A percentile compares a stretch with the other conserved stretches of the same genome.
Conservation (phyloP, 129 eudicot species). For the Gnaphalium uliginosum region DNA sequence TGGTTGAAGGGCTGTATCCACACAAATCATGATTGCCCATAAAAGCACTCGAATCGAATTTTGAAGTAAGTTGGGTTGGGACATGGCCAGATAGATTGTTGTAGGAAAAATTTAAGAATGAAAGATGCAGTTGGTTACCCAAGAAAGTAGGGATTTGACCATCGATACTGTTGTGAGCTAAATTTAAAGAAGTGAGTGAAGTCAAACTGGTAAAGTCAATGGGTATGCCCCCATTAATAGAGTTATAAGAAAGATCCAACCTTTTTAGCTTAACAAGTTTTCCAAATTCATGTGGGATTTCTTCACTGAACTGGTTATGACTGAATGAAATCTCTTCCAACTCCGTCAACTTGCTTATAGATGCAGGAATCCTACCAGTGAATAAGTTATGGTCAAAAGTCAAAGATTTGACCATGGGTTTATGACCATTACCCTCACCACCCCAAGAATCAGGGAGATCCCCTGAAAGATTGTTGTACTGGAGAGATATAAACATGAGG, state of each 20-base stretch:
- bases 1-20: conserved; percentile 58
- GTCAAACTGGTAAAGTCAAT: conserved; percentile 44
- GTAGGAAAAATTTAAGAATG: conserved; percentile 72
- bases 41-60: conserved; percentile 65
- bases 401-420: conserved; percentile 41
- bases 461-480: conserved; percentile 72
- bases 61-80: conserved; percentile 51
- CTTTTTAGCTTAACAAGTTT: conserved; percentile 50
- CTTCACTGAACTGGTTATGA: conserved; percentile 52
- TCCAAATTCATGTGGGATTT: conserved; percentile 51
- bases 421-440: conserved; percentile 31
- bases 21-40: conserved; percentile 71
- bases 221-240: conserved; percentile 66
- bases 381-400: conserved; percentile 62
- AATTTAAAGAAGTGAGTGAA: conserved; percentile 41
- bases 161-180: conserved; percentile 55
- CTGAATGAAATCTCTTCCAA: conserved; percentile 52
- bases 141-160: conserved; percentile 69
- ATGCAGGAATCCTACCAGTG: conserved; percentile 48
- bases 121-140: conserved; percentile 53
- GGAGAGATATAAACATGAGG: conserved; percentile 59
- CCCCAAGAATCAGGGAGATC: conserved; percentile 58
- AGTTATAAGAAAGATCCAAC: conserved; percentile 62
- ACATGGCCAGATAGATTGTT: conserved; percentile 74
- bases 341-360: conserved; percentile 49